Evolutionary conservation across 306 rosid species (phyloP), one percentile per base, ranked within the genome.

Genomic region (Quercus dentata): DNA sequence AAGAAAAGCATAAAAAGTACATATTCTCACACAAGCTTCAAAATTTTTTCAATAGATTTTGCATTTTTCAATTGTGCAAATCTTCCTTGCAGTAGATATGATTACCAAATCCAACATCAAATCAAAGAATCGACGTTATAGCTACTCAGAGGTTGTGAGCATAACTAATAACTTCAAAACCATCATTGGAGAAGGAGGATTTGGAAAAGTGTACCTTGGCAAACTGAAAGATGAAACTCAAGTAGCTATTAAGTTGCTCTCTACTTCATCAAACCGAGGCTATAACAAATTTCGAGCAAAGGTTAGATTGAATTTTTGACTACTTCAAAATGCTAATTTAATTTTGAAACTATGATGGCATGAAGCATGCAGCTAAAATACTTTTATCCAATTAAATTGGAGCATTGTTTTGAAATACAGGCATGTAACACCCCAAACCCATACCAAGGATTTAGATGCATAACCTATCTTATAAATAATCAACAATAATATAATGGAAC

Each of bases 121-220:
- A 65, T 74, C 61, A 21, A 85, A 79, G 17, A 51, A 85, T 35
- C 83, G 5, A 25, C 20, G 54, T 11, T 82, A 82, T 35, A 56
- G 57, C 55, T 86, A 72, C 38, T 56, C 49, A 0, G 89, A 87
- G 65, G 61, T 87, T 61, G 15, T 75, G 5, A 17, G 33, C 5
- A 87, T 87, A 8, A 84, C 91, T 2, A 79, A 82, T 41, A 76
- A 90, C 69, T 80, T 79, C 61, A 65, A 79, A 23, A 85, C 76
- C 2, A 35, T 71, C 28, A 65, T 86, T 76, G 92, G 92, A 38
- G 61, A 56, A 64, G 88, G 92, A 20, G 90, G 87, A 61, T 84
- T 88, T 73, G 92, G 90, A 56, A 82, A 75, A 56, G 90, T 85
- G 20, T 81, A 83, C 38, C 11, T 14, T 5, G 90, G 88, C 0